A percentile compares a stretch with the other conserved stretches of the same genome.
phyloP scores from a whole-genome alignment of 2,329 filamentous ascomycete genomes.

The Fusarium newnesense region DNA sequence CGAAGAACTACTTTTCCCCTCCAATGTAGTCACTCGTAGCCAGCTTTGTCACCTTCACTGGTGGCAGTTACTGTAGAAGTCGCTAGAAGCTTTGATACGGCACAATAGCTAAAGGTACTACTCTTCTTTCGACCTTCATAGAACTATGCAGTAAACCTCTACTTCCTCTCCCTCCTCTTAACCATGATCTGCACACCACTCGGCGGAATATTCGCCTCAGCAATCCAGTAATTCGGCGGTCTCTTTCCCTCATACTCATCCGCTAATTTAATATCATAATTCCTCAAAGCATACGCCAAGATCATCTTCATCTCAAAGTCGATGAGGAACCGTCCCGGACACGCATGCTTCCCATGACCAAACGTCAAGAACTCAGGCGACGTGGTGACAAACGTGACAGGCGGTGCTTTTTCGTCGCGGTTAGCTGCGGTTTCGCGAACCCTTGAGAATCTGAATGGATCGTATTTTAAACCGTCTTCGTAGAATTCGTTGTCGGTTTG shows the following conservation, averaged over 20 bases:
- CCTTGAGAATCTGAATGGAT: conserved; percentile 55
- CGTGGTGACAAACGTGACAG: conserved; percentile 29
- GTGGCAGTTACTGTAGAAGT: neutral
- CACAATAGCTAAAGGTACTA: fast-evolving
- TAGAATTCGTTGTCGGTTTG: conserved; percentile 47
- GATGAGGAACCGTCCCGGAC: conserved; percentile 45
- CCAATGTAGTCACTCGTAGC: neutral
- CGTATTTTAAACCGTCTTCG: conserved; percentile 51
- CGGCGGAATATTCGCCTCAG: conserved; percentile 35
- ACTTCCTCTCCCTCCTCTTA: conserved; percentile 20
- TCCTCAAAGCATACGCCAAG: conserved; percentile 33
- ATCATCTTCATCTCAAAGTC: conserved; percentile 50
- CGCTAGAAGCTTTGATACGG: neutral
- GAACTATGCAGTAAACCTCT: neutral
- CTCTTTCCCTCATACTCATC: conserved; percentile 35
- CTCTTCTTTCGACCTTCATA: neutral
- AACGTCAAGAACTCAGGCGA: conserved; percentile 47
- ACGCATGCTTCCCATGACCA: conserved; percentile 50
- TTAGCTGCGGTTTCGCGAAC: conserved; percentile 43
- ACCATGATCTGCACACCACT: conserved; percentile 30
- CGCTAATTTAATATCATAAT: conserved; percentile 36
- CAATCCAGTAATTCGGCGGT: conserved; percentile 33
- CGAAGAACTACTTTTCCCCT: neutral
- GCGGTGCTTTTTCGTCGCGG: conserved; percentile 16
- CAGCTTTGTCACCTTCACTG: too few species aligned